Base-by-base conservation (phyloP, 371 early-diverging fungal genomes). In the Mucor ambiguus region DNA sequence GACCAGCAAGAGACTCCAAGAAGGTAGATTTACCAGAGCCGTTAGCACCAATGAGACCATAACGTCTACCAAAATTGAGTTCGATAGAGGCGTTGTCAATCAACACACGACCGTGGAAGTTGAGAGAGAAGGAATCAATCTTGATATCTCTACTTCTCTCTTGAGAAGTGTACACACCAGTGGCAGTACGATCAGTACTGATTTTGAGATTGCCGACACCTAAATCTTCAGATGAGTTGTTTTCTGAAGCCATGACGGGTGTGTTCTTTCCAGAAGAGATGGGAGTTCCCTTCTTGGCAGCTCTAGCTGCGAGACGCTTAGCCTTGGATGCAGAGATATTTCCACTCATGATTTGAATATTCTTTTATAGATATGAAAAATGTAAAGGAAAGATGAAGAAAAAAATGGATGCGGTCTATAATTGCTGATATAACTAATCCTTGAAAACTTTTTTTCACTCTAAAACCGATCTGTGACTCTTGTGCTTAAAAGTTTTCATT, bases 1-100 rank as follows among this genome's bases (percentile, higher is more conserved):
- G 90, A 58, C 91, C 92, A 61, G 96, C 96, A 71, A 99, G 87
- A 46, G 94, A 93, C 67, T 90, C 88, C 59, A 99, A 84, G 77
- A 99, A 96, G 49, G 99, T 99, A 20, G 96, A 94, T 82, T 99
- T 99, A 69, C 99, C 99, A 63, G 92, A 92, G 52, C 99, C 99
- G 85, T 99, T 99, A 52, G 91, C 87, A 62, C 99, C 99, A 52
- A 98, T 85, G 54, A 99, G 89, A 78, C 97, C 99, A 76, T 98
- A 98, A 66, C 99, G 90, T 79, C 98, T 92, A 72, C 98, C 98
- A 84, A 92, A 96, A 89, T 97, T 98, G 77, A 98, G 89, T 87
- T 98, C 98, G 67, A 98, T 90, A 54, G 92, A 91, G 30, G 98
- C 91, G 76, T 97, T 97, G 67, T 91, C 86, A 74, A 98, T 92